These are phyloP conservation scores for Calonectria multiphialidica DNA, from an alignment of 2,329 filamentous ascomycete genomes.

Conservation along the genomic window DNA sequence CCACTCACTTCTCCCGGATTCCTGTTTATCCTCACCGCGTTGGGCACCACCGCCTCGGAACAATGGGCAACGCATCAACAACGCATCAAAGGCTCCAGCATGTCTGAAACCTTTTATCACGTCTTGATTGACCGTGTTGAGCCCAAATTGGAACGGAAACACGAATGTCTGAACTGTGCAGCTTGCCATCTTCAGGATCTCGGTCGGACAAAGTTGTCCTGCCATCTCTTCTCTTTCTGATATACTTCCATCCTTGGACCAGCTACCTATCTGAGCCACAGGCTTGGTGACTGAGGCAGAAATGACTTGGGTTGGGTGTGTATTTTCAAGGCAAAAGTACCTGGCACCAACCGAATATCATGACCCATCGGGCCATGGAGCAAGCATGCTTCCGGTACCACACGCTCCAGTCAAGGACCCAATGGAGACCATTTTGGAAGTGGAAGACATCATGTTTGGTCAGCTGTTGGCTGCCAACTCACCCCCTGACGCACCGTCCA, in stretches of 20 bases:
- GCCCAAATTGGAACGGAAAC: neutral
- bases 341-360: neutral
- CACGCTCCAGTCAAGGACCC: conserved; percentile 15
- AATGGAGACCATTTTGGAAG: conserved; percentile 26
- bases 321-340: neutral
- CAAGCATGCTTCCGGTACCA: conserved; percentile 20
- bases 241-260: neutral
- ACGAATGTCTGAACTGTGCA: neutral
- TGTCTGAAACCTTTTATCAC: neutral
- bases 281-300: conserved; percentile 18
- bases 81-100: neutral
- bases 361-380: conserved; percentile 15
- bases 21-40: neutral
- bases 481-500: conserved; percentile 28
- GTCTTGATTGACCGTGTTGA: neutral
- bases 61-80: conserved; percentile 1
- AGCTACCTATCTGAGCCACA: conserved; percentile 11
- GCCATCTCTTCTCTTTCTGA: conserved; percentile 11
- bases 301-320: neutral
- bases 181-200: neutral
- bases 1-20: neutral
- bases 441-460: conserved; percentile 25
- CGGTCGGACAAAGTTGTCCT: conserved; percentile 30
- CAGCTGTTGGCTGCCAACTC: conserved; percentile 27
- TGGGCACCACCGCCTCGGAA: neutral